phyloP scores from a whole-genome alignment of 345 rosid species.

The Adansonia digitata region DNA sequence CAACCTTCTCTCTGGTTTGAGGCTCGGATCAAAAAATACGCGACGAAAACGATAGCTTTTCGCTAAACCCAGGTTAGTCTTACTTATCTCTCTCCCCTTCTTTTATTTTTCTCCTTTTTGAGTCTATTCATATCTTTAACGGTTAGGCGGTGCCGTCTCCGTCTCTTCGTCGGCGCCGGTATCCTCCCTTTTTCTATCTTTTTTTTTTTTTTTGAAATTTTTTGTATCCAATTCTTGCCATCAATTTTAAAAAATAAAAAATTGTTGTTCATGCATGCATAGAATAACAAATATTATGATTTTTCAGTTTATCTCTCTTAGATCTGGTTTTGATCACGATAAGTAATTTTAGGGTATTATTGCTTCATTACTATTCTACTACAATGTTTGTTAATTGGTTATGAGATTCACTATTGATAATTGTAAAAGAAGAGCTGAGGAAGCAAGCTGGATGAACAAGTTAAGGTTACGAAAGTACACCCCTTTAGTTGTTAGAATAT shows the following conservation, averaged over 20 bases:
- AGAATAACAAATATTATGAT: neutral
- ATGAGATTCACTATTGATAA: neutral
- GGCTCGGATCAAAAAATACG: neutral
- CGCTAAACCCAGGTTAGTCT: neutral
- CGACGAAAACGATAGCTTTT: neutral
- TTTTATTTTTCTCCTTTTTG: too few species aligned
- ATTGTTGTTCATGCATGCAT: neutral
- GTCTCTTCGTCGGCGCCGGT: neutral
- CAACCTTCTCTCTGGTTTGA: neutral
- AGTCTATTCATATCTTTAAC: neutral
- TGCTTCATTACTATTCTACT: neutral
- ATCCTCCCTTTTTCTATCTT: neutral
- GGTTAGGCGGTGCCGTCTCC: neutral
- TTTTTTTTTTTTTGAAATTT: neutral
- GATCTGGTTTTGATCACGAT: neutral
- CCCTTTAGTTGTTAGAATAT: neutral
- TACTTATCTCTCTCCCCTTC: neutral
- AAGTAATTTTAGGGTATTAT: neutral
- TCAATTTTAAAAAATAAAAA: neutral
- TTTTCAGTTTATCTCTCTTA: neutral
- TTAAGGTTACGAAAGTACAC: neutral
- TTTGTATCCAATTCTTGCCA: neutral
- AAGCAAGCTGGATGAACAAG: neutral
- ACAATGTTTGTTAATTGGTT: neutral
- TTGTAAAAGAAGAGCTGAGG: neutral